These are phyloP conservation scores for Epichloe gansuensis DNA, from an alignment of 2,329 filamentous ascomycete species.

Conservation along the genomic window DNA sequence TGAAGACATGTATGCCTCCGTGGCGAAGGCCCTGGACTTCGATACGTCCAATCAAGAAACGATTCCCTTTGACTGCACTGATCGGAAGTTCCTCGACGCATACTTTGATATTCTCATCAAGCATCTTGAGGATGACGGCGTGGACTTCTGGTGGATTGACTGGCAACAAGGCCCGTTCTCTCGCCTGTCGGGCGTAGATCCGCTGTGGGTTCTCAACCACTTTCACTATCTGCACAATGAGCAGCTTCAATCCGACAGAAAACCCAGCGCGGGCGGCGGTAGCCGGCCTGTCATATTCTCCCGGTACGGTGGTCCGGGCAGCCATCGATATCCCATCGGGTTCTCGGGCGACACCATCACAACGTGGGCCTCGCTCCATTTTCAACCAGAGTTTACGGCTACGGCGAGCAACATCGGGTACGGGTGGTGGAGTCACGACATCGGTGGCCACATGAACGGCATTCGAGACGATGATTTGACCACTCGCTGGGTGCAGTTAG, in stretches of 20 bases:
- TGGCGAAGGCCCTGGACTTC: constrained; percentile 38
- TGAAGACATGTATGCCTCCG: constrained; percentile 43
- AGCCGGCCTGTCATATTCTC: constrained; percentile 41
- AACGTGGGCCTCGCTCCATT: constrained; percentile 47
- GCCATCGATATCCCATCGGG: constrained; percentile 51
- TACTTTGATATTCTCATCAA: constrained; percentile 47
- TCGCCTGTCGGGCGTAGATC: constrained; percentile 45
- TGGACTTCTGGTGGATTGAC: constrained; percentile 57
- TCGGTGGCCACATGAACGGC: constrained; percentile 50
- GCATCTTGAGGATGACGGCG: constrained; percentile 40
- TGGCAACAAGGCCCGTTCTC: constrained; percentile 52
- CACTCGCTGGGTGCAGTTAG: constrained; percentile 49
- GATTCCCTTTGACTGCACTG: constrained; percentile 43
- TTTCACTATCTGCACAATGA: constrained; percentile 47
- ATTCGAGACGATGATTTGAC: constrained; percentile 45
- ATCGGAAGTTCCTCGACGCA: constrained; percentile 41
- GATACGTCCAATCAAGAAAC: constrained; percentile 37
- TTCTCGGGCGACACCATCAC: constrained; percentile 51
- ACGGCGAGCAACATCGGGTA: constrained; percentile 56
- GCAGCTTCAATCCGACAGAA: constrained; percentile 19
- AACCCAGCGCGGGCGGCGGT: constrained; percentile 12
- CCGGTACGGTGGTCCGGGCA: constrained; percentile 49
- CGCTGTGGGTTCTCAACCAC: constrained; percentile 53
- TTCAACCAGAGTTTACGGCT: constrained; percentile 56
- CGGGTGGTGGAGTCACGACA: constrained; percentile 58